These are phyloP conservation scores for Irpex rosettiformis DNA, from an alignment of 1,284 basidiomycete species.

Conservation along the genomic window DNA sequence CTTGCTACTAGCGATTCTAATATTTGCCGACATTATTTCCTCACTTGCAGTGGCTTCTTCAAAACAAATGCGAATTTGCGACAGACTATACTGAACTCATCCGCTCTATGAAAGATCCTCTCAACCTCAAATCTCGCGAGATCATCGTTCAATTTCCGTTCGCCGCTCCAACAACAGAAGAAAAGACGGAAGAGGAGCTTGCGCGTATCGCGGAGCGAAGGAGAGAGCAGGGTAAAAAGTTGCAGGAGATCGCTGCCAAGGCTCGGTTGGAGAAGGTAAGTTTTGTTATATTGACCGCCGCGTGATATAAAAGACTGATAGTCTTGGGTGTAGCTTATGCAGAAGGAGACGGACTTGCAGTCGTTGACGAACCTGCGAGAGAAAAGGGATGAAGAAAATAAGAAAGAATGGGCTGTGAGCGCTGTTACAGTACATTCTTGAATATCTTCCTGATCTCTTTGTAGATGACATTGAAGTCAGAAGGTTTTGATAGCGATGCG, in stretches of 20 bases:
- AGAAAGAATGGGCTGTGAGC: constrained; percentile 72
- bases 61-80: constrained; percentile 85
- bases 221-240: constrained; percentile 80
- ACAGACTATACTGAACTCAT: constrained; percentile 75
- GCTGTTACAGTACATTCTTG: background rate
- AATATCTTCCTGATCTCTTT: constrained; percentile 22
- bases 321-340: constrained; percentile 46
- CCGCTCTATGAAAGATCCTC: constrained; percentile 59
- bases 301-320: background rate
- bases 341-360: constrained; percentile 84
- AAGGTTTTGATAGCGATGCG: constrained; percentile 69
- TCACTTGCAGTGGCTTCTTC: constrained; percentile 76
- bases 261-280: constrained; percentile 83
- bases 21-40: background rate
- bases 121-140: constrained; percentile 61
- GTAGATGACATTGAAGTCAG: constrained; percentile 53
- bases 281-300: background rate
- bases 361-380: constrained; percentile 69
- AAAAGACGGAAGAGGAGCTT: constrained; percentile 92
- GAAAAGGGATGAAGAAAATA: constrained; percentile 61
- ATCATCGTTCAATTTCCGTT: constrained; percentile 87
- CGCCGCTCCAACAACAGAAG: constrained; percentile 61
- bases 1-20: background rate
- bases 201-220: constrained; percentile 74
- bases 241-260: constrained; percentile 93